Base-by-base conservation (phyloP, 305 asterid species). In the Stenogyne calaminthoides region DNA sequence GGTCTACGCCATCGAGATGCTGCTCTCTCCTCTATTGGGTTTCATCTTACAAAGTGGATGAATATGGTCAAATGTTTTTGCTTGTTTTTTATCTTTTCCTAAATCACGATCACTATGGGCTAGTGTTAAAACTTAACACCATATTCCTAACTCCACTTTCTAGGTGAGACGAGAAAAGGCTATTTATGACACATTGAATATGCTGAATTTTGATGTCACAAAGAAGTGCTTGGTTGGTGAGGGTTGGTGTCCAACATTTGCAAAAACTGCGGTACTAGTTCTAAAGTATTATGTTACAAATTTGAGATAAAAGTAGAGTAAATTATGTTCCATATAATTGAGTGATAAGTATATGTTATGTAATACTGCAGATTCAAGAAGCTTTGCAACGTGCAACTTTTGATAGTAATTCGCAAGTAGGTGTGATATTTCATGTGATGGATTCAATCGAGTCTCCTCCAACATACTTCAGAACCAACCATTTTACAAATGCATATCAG, bases 151-250 rank as follows among this genome's bases (percentile, higher is more conserved):
- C 74, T 70, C 72, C 72, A 6, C 69, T 84, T 78, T 81, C 64
- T 84, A 93, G 98, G 97, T 91, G 80, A 87, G 84, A 82, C 82
- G 85, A 87, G 97, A 93, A 80, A 93, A 91, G 78, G 91, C 95
- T 67, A 89, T 91, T 69, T 93, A 85, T 77, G 97, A 93, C 80
- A 87, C 91, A 36, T 80, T 93, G 78, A 93, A 93, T 84, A 93
- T 87, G 97, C 87, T 93, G 78, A 93, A 89, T 73, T 88, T 91
- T 82, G 98, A 93, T 74, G 98, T 93, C 74, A 93, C 91, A 8
- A 93, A 93, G 89, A 93, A 91, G 83, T 93, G 97, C 83, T 91
- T 93, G 57, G 96, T 93, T 66, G 98, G 97, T 44, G 97, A 93
- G 88, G 98, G 98, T 79, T 93, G 98, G 98, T 93, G 94, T 76